A percentile compares a stretch with the other conserved stretches of the same genome.
These are phyloP conservation scores for Monoraphidium neglectum DNA, from an alignment of 139 green algal species.

Conservation along the genomic window DNA sequence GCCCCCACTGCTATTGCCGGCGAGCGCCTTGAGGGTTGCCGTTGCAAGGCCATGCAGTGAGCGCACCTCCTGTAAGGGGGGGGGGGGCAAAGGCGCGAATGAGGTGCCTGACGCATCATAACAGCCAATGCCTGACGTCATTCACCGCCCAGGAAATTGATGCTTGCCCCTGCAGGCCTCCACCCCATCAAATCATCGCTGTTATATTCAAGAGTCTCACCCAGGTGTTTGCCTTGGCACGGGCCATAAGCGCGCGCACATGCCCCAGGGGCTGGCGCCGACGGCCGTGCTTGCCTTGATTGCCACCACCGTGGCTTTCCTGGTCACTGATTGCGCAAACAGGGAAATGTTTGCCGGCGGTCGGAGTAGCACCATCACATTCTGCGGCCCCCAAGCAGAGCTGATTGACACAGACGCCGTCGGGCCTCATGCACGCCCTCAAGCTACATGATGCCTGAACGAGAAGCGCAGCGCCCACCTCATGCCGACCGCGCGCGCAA, in stretches of 20 bases:
- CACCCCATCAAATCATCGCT: too few relatives aligned
- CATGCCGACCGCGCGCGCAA: conserved; percentile 43
- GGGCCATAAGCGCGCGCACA: conserved; percentile 37
- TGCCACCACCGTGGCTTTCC: conserved; percentile 45
- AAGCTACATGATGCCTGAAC: background rate
- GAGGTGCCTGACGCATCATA: too few relatives aligned
- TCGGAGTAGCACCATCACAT: too few relatives aligned
- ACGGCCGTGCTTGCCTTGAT: conserved; percentile 48
- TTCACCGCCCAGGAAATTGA: too few relatives aligned
- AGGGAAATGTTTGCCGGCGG: background rate
- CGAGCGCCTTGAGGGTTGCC: conserved; percentile 28
- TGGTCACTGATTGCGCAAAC: conserved; percentile 28
- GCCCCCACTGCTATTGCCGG: background rate
- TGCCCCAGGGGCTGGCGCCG: conserved; percentile 44
- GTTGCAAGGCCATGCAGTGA: conserved; percentile 50
- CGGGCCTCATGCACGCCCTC: too few relatives aligned
- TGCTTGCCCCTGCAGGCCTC: too few relatives aligned
- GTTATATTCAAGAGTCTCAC: too few relatives aligned
- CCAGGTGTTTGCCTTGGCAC: conserved; percentile 38
- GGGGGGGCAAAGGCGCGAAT: background rate
- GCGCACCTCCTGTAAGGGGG: conserved; percentile 34
- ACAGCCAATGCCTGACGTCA: too few relatives aligned
- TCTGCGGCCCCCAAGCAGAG: too few relatives aligned
- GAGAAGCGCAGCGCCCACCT: background rate
- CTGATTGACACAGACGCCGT: too few relatives aligned